phyloP scores from a whole-genome alignment of 345 rosid species.

The Salix arbutifolia region DNA sequence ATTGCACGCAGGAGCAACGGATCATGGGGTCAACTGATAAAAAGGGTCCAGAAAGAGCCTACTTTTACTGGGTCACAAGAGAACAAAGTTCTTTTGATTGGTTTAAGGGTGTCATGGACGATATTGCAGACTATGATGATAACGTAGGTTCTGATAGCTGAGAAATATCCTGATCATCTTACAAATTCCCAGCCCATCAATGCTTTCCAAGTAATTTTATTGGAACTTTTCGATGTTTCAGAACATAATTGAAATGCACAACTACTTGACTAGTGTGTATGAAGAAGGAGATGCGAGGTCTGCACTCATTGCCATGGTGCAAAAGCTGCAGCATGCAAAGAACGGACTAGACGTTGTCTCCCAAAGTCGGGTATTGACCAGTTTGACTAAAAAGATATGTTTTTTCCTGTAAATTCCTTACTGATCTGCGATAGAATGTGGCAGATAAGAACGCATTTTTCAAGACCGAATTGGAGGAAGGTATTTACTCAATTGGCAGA shows the following conservation, averaged over 20 bases:
- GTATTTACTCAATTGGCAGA: conserved; percentile 64
- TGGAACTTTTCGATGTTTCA: conserved; percentile 19
- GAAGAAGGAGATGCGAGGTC: conserved; percentile 98
- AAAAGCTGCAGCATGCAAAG: conserved; percentile 89
- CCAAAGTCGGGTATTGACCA: conserved; percentile 64
- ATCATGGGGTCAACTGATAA: background rate
- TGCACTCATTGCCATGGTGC: conserved; percentile 89
- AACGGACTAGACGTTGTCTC: conserved; percentile 90
- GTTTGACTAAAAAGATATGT: too few relatives aligned
- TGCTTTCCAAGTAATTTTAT: background rate
- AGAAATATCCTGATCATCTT: background rate
- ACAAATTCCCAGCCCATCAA: background rate
- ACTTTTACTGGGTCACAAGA: conserved; percentile 94
- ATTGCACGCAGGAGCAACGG: conserved; percentile 6
- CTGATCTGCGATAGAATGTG: background rate
- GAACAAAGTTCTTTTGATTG: conserved; percentile 96
- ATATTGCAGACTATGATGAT: conserved; percentile 69
- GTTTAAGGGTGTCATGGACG: conserved; percentile 99
- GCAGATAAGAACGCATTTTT: conserved; percentile 92
- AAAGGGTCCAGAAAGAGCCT: conserved; percentile 80
- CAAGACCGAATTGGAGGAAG: conserved; percentile 94
- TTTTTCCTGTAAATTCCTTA: background rate
- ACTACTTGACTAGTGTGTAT: conserved; percentile 89
- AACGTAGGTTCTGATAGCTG: conserved; percentile 31
- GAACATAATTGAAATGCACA: conserved; percentile 95